These are phyloP conservation scores for Candida cerambycidarum DNA, from an alignment of 805 yeast genomes.

Conservation along the genomic window DNA sequence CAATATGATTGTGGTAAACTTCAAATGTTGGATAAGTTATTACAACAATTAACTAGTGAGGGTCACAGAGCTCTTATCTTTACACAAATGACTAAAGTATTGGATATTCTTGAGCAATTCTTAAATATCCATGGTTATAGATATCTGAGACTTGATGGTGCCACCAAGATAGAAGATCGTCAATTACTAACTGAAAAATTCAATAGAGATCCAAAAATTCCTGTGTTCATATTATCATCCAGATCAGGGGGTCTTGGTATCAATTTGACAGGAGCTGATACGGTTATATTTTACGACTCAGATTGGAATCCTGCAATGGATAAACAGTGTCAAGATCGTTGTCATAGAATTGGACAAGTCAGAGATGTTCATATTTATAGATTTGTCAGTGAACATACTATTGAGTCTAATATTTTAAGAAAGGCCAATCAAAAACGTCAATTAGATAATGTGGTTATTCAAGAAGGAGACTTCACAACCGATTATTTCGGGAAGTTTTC, in stretches of 20 bases:
- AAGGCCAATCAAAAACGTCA: constrained; percentile 95
- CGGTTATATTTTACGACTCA: constrained; percentile 95
- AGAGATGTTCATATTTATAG: constrained; percentile 97
- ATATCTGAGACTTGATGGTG: constrained; percentile 94
- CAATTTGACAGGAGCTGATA: constrained; percentile 96
- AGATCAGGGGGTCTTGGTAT: constrained; percentile 99
- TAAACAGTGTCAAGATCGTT: constrained; percentile 97
- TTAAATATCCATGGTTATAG: constrained; percentile 92
- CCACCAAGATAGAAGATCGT: constrained; percentile 95
- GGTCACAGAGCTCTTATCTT: constrained; percentile 95
- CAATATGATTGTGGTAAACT: constrained; percentile 97
- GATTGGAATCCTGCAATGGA: constrained; percentile 99
- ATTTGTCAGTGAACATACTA: constrained; percentile 92
- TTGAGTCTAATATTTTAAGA: constrained; percentile 89
- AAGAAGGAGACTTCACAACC: constrained; percentile 97
- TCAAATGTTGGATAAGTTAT: constrained; percentile 73
- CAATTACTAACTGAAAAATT: constrained; percentile 91
- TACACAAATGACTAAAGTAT: constrained; percentile 97
- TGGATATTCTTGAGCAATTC: constrained; percentile 91
- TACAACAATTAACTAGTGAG: constrained; percentile 73
- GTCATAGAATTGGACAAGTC: constrained; percentile 98
- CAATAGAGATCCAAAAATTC: constrained; percentile 80
- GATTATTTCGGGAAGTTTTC: constrained; percentile 90
- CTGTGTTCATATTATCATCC: constrained; percentile 89
- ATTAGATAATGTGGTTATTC: constrained; percentile 91